phyloP scores from a whole-genome alignment of 2,329 filamentous ascomycete species.

The Arthrobotrys megalospora region DNA sequence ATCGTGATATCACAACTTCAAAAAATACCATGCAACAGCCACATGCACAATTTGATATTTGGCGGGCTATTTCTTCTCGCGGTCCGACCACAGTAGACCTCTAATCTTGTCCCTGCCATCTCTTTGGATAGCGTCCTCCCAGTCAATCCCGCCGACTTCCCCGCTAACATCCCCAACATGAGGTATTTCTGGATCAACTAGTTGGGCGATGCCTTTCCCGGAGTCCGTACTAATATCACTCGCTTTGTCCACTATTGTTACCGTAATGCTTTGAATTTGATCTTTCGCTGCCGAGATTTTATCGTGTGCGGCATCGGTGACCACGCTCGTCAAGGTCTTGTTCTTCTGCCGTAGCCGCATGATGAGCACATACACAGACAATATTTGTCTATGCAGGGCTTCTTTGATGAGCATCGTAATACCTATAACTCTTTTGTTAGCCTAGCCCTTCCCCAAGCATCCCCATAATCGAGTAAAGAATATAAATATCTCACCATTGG shows the following conservation, averaged over 20 bases:
- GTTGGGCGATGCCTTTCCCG: background rate
- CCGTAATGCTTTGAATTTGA: background rate
- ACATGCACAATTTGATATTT: too few species aligned
- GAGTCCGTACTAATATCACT: background rate
- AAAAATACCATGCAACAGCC: too few species aligned
- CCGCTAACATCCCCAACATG: constrained; percentile 43
- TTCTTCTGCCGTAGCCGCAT: constrained; percentile 66
- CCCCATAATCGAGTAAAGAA: background rate
- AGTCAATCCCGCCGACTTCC: constrained; percentile 47
- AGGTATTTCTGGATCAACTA: constrained; percentile 15
- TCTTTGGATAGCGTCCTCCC: constrained; percentile 7
- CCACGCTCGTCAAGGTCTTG: background rate
- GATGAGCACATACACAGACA: constrained; percentile 79
- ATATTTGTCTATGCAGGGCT: constrained; percentile 78
- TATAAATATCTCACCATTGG: constrained; percentile 73
- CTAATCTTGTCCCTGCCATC: background rate
- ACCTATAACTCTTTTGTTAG: constrained; percentile 55
- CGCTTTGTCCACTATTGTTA: background rate
- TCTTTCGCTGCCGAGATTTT: background rate
- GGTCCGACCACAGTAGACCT: background rate
- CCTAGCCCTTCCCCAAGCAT: background rate
- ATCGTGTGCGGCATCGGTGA: background rate
- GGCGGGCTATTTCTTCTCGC: constrained; percentile 1
- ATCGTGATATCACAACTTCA: too few species aligned
- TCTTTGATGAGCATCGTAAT: constrained; percentile 91